Conservation (phyloP, 2,329 filamentous ascomycete genomes). For the Sphaerulina musiva region DNA sequence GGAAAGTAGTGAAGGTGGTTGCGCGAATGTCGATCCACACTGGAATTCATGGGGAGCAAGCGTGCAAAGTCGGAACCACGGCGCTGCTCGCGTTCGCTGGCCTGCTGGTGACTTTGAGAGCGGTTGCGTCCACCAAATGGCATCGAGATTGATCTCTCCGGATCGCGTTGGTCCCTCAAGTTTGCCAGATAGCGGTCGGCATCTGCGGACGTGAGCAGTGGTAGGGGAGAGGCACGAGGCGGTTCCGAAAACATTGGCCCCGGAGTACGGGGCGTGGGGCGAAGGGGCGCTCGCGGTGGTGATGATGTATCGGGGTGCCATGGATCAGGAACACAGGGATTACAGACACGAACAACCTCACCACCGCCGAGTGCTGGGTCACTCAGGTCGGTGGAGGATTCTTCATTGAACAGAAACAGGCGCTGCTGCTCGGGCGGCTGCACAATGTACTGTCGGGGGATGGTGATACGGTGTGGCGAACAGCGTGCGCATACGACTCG, state of each 20-base stretch:
- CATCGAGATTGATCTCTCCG: slow-evolving; percentile 5
- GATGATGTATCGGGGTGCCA: slow-evolving; percentile 24
- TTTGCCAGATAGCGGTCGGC: not conserved
- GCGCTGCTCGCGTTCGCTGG: not conserved
- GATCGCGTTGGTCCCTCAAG: not conserved
- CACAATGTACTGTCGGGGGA: slow-evolving; percentile 88
- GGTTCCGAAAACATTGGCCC: not conserved
- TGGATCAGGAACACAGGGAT: slow-evolving; percentile 64
- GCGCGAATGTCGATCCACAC: not conserved
- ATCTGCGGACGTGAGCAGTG: not conserved
- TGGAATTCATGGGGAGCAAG: not conserved
- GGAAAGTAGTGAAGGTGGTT: not conserved
- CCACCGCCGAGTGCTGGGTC: slow-evolving; percentile 56
- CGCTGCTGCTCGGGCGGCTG: slow-evolving; percentile 51
- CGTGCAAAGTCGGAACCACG: slow-evolving; percentile 1
- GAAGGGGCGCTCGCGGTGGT: not conserved
- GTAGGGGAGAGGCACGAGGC: not conserved
- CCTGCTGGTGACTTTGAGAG: slow-evolving; percentile 4
- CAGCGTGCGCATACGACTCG: slow-evolving; percentile 83
- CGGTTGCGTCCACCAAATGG: slow-evolving; percentile 4
- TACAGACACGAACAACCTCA: slow-evolving; percentile 63
- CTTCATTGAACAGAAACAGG: slow-evolving; percentile 12
- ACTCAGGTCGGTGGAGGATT: slow-evolving; percentile 10
- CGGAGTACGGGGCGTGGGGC: not conserved
- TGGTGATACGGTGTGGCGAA: slow-evolving; percentile 90